Evolutionary conservation across 192 early-diverging fungal genomes (phyloP).

Genomic region (Entomortierella parvispora): DNA sequence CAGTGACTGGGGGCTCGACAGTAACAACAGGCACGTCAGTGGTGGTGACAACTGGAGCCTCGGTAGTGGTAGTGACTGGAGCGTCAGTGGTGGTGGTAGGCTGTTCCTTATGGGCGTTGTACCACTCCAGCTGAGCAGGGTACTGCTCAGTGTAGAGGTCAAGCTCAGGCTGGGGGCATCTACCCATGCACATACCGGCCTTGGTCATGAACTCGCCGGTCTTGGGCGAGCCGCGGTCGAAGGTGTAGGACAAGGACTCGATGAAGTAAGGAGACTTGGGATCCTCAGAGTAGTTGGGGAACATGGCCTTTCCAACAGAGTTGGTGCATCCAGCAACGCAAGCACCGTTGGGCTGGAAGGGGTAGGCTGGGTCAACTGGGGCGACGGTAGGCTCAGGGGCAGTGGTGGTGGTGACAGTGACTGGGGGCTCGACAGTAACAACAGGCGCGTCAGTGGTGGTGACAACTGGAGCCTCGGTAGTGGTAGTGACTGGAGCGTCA

Average conservation of each 20-base stretch:
- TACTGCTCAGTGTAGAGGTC: conserved; percentile 16
- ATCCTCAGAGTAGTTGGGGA: conserved; percentile 38
- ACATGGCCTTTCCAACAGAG: conserved; percentile 28
- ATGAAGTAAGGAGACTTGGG: conserved; percentile 38
- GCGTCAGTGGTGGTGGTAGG: background rate
- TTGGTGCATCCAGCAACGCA: conserved; percentile 29
- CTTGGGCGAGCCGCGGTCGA: conserved; percentile 16
- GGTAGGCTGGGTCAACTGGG: conserved; percentile 11
- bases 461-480: background rate
- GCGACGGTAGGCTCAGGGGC: background rate
- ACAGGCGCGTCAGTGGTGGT: too few species aligned
- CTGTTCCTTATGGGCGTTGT: conserved; percentile 12
- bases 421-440: too few species aligned
- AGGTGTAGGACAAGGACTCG: conserved; percentile 25
- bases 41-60: background rate
- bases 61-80: background rate
- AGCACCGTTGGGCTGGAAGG: conserved; percentile 31
- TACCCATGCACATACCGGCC: conserved; percentile 25
- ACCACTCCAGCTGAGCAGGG: conserved; percentile 11
- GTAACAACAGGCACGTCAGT: too few species aligned
- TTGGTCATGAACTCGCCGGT: conserved; percentile 24
- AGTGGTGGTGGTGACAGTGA: background rate
- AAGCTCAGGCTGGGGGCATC: conserved; percentile 12
- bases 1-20: background rate
- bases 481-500: background rate